A percentile compares a stretch with the other conserved stretches of the same genome.
Evolutionary conservation across 1,284 basidiomycete genomes (phyloP).

Genomic region (Gymnopus androsaceus): DNA sequence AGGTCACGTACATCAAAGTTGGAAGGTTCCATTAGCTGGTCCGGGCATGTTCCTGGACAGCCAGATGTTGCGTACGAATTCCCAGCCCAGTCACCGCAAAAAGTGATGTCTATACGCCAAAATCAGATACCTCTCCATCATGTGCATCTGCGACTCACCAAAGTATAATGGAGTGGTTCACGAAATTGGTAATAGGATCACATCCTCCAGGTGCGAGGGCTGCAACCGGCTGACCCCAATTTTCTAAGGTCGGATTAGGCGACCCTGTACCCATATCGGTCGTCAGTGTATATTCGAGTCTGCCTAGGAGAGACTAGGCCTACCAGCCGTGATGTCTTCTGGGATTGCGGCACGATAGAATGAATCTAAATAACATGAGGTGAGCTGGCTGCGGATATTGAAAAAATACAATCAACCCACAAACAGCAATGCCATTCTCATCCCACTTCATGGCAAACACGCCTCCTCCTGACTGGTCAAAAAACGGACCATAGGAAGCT

Average conservation of each 20-base stretch:
- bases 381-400: neutral
- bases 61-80: conserved; percentile 71
- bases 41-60: conserved; percentile 73
- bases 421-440: conserved; percentile 68
- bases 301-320: conserved; percentile 58
- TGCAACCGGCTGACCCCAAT: conserved; percentile 71
- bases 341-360: conserved; percentile 76
- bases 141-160: conserved; percentile 36
- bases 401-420: conserved; percentile 42
- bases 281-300: too few species aligned
- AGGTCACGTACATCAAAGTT: conserved; percentile 61
- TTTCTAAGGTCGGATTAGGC: too few species aligned
- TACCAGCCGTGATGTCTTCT: conserved; percentile 57
- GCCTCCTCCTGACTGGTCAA: conserved; percentile 74
- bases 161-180: conserved; percentile 67
- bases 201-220: conserved; percentile 55
- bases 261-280: too few species aligned
- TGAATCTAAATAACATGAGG: conserved; percentile 49
- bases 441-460: conserved; percentile 82
- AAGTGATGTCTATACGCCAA: conserved; percentile 67
- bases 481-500: conserved; percentile 71
- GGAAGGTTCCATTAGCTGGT: conserved; percentile 61
- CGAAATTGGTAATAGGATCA: conserved; percentile 59
- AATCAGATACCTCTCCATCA: neutral
- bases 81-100: conserved; percentile 86